phyloP scores from a whole-genome alignment of 768 basidiomycete genomes.

The Asterophora lycoperdoides region DNA sequence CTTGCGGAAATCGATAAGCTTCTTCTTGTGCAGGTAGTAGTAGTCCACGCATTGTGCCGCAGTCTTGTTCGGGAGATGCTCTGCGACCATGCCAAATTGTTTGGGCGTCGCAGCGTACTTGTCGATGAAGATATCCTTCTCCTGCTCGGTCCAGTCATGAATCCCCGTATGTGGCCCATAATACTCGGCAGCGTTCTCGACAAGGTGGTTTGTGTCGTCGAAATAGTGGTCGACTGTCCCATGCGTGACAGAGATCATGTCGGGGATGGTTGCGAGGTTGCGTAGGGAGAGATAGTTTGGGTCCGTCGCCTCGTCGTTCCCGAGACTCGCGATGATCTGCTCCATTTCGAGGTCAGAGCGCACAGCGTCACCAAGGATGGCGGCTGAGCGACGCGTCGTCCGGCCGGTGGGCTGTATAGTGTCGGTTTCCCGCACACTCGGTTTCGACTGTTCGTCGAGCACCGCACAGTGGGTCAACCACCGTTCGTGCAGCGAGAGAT shows the following conservation, averaged over 20 bases:
- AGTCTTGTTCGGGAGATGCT: constrained; percentile 77
- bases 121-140: constrained; percentile 73
- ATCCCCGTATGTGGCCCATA: constrained; percentile 71
- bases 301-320: constrained; percentile 90
- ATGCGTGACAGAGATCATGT: constrained; percentile 75
- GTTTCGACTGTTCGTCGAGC: constrained; percentile 59
- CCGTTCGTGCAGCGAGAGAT: constrained; percentile 59
- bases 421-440: constrained; percentile 37
- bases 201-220: constrained; percentile 82
- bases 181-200: constrained; percentile 73
- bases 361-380: constrained; percentile 78
- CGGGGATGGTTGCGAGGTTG: constrained; percentile 85
- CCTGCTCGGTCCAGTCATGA: constrained; percentile 84
- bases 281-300: constrained; percentile 80
- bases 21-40: constrained; percentile 95
- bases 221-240: constrained; percentile 60
- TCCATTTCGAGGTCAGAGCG: constrained; percentile 96
- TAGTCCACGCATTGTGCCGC: constrained; percentile 85
- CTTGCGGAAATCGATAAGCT: constrained; percentile 77
- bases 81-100: constrained; percentile 92
- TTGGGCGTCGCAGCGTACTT: constrained; percentile 85
- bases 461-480: constrained; percentile 71
- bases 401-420: constrained; percentile 40
- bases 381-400: constrained; percentile 71
- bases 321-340: constrained; percentile 92